Evolutionary conservation across 2,329 filamentous ascomycete genomes (phyloP).

Genomic region (Xylaria sp.): DNA sequence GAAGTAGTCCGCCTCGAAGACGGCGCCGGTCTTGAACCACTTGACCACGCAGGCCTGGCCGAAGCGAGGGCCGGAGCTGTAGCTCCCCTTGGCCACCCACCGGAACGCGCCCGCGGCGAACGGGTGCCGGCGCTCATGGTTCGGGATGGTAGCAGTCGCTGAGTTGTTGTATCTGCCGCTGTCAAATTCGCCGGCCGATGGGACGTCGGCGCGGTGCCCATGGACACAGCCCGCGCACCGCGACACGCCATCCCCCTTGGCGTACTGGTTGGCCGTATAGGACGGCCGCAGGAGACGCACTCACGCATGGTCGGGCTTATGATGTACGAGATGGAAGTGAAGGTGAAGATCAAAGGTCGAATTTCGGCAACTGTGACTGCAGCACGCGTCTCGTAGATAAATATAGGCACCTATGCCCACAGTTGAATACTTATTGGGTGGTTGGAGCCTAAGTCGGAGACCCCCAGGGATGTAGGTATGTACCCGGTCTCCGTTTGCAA

Average conservation of each 20-base stretch:
- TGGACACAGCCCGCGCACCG: conserved; percentile 30
- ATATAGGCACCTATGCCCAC: no score
- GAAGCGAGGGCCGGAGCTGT: conserved; percentile 33
- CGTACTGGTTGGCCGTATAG: conserved; percentile 33
- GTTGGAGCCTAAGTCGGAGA: no score
- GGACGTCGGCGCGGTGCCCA: conserved; percentile 20
- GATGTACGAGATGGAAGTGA: no score
- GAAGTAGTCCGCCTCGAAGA: conserved; percentile 41
- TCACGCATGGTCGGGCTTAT: conserved; percentile 6
- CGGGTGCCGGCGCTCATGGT: conserved; percentile 18
- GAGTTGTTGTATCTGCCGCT: conserved; percentile 35
- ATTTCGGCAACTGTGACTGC: no score
- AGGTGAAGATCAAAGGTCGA: no score
- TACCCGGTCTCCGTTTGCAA: no score
- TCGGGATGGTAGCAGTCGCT: neutral
- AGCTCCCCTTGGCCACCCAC: conserved; percentile 35
- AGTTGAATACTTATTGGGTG: no score
- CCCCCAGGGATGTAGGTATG: no score
- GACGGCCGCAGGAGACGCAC: conserved; percentile 31
- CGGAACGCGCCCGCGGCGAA: conserved; percentile 34
- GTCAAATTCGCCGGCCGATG: conserved; percentile 11
- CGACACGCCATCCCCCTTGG: conserved; percentile 27
- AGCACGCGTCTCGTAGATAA: no score
- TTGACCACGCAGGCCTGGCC: conserved; percentile 42
- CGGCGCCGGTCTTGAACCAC: conserved; percentile 43